phyloP scores from a whole-genome alignment of 1,284 basidiomycete species.

The Leccinum griseonigrum region DNA sequence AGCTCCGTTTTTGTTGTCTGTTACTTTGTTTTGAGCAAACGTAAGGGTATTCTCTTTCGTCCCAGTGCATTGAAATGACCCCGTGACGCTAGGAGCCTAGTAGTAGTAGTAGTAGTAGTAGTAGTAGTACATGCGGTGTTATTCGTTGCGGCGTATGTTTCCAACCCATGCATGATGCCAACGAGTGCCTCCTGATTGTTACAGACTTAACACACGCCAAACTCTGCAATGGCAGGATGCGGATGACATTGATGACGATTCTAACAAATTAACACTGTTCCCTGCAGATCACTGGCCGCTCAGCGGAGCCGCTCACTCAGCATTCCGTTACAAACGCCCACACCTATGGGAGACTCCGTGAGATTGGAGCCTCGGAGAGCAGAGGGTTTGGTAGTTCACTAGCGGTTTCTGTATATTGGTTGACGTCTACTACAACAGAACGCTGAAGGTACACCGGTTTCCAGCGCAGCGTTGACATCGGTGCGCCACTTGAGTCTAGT shows the following conservation, averaged over 20 bases:
- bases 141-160: slow-evolving; percentile 60
- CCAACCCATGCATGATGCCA: background rate
- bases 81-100: background rate
- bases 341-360: background rate
- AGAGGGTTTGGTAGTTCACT: slow-evolving; percentile 11
- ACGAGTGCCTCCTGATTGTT: slow-evolving; percentile 3
- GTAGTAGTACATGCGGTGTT: slow-evolving; percentile 63
- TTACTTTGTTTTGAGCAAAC: slow-evolving; percentile 64
- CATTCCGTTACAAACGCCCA: slow-evolving; percentile 9
- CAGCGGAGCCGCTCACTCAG: background rate
- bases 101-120: too few species aligned
- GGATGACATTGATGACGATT: slow-evolving; percentile 30
- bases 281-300: background rate
- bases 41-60: slow-evolving; percentile 36
- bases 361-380: background rate
- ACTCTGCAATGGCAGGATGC: slow-evolving; percentile 43
- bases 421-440: slow-evolving; percentile 11
- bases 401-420: background rate
- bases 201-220: slow-evolving; percentile 51
- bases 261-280: slow-evolving; percentile 1
- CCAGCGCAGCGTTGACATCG: slow-evolving; percentile 6
- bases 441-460: background rate
- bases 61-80: background rate
- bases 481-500: background rate
- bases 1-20: slow-evolving; percentile 42